These are phyloP conservation scores for Aspergillus sp. DNA, from an alignment of 2,329 filamentous ascomycete species.

Conservation along the genomic window DNA sequence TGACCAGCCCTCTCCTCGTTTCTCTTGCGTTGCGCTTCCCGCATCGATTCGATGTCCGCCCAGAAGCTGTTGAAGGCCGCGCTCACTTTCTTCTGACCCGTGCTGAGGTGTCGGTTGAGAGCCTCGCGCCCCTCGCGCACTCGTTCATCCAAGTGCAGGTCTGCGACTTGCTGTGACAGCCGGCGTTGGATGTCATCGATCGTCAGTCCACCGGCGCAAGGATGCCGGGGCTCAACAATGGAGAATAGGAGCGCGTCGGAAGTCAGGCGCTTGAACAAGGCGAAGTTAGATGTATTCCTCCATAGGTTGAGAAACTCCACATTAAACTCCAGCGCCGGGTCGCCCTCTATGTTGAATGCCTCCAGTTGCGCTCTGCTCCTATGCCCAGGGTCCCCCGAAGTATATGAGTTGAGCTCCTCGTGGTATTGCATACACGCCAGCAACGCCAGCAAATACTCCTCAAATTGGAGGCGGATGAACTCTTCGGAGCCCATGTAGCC, in stretches of 20 bases:
- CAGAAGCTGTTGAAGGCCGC: slow-evolving; percentile 86
- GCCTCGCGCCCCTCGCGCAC: slow-evolving; percentile 80
- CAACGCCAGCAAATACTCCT: slow-evolving; percentile 89
- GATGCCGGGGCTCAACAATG: slow-evolving; percentile 88
- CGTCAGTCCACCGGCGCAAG: slow-evolving; percentile 85
- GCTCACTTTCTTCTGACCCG: slow-evolving; percentile 82
- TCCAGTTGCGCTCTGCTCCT: slow-evolving; percentile 54
- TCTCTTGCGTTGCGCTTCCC: slow-evolving; percentile 67
- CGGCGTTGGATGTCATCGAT: slow-evolving; percentile 93
- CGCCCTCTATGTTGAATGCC: slow-evolving; percentile 66
- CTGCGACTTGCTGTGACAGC: slow-evolving; percentile 86
- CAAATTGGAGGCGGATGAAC: slow-evolving; percentile 94
- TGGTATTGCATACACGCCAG: slow-evolving; percentile 89
- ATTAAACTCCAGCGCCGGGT: slow-evolving; percentile 81
- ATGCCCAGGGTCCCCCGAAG: slow-evolving; percentile 44
- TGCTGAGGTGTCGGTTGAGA: slow-evolving; percentile 83
- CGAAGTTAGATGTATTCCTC: slow-evolving; percentile 85
- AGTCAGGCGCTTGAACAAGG: slow-evolving; percentile 77
- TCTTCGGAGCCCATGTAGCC: slow-evolving; percentile 95
- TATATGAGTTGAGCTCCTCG: slow-evolving; percentile 56
- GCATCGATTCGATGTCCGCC: slow-evolving; percentile 80
- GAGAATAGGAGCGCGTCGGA: slow-evolving; percentile 85
- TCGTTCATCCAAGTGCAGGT: slow-evolving; percentile 88
- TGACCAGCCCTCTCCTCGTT: slow-evolving; percentile 35
- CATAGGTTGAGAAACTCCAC: slow-evolving; percentile 83